Percentiles rank a stretch among this genome's conserved stretches.
These are phyloP conservation scores for Thalia dealbata DNA, from an alignment of 176 grass and related monocot genomes.

Conservation along the genomic window DNA sequence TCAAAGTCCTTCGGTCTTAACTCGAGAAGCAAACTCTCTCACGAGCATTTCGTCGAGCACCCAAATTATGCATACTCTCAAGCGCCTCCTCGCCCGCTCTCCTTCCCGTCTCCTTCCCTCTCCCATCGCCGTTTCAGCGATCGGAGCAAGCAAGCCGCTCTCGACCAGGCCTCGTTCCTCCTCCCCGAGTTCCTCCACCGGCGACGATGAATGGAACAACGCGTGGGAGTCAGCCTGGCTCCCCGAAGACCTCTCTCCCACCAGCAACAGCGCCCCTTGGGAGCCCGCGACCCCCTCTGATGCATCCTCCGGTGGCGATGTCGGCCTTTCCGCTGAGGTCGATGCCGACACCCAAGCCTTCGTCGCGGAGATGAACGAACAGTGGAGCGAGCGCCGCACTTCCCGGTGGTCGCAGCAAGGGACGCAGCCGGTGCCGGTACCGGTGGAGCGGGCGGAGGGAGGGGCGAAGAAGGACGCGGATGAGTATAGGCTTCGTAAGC, in stretches of 20 bases:
- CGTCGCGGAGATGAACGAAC: slow-evolving; percentile 89
- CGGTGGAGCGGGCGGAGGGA: slow-evolving; percentile 23
- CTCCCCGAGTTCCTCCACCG: slow-evolving; percentile 15
- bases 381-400: slow-evolving; percentile 48
- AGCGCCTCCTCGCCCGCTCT: slow-evolving; percentile 23
- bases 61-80: slow-evolving; percentile 40
- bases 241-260: slow-evolving; percentile 44
- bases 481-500: slow-evolving; percentile 84
- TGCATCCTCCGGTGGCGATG: not conserved
- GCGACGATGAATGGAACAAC: slow-evolving; percentile 87
- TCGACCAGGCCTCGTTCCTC: slow-evolving; percentile 1
- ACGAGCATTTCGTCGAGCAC: slow-evolving; percentile 53
- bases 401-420: slow-evolving; percentile 28
- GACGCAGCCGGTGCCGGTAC: slow-evolving; percentile 6
- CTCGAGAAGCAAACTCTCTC: not conserved
- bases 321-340: slow-evolving; percentile 32
- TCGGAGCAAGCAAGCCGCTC: not conserved
- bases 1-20: too few relatives aligned
- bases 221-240: slow-evolving; percentile 98
- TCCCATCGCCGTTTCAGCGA: not conserved
- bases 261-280: slow-evolving; percentile 18
- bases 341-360: slow-evolving; percentile 85
- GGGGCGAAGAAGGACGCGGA: slow-evolving; percentile 38
- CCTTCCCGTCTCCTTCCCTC: slow-evolving; percentile 12
- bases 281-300: slow-evolving; percentile 9